Base-by-base conservation (phyloP, 2,329 filamentous ascomycete genomes). In the Taxawa tesnikishii region DNA sequence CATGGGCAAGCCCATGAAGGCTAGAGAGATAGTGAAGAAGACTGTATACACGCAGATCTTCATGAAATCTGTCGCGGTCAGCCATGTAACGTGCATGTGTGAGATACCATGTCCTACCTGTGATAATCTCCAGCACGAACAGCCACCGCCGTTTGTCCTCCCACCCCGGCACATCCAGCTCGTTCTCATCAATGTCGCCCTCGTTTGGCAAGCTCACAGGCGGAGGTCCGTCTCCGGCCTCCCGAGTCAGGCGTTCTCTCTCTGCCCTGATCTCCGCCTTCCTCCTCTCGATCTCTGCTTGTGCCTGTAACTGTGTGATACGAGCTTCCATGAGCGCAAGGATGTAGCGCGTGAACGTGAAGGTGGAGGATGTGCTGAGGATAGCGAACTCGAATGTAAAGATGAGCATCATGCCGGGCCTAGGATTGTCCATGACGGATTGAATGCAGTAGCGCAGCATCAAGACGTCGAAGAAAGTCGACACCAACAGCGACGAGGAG, bases 391-490 rank as follows among this genome's bases (percentile, higher is more conserved):
- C 90, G 47, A 98, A 98, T 5, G 92, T 75, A 50, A 98, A 98
- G 85, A 98, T 96, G 41, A 98, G 85, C 85, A 96, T 98, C 82
- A 98, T 96, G 37, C 92, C 90, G 1, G 88, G 85, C n/a, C 81
- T 71, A 2, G 88, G 83, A 51, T 92, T 78, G 36, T 82, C 76
- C 30, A 94, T 75, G 18, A 96, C 87, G 0, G 80, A 83, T 16
- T 76, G 73, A 39, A 93, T 68, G 37, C 81, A 79, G 54, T 94
- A 94, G 29, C 69, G 70, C 42, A 94, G 74, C 59, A 98, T 75
- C 52, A 70, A 79, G 15, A 76, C 54, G 50, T 94, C 81, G 59
- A 93, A 94, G 11, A 75, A 44, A 37, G 93, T 68, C 41, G 87
- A 88, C 32, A 94, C 57, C 2, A 80, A 49, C 28, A 98, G 67